Evolutionary conservation across 1,139 yeast species (phyloP), one percentile per base, ranked within the genome.

Genomic region (Torulaspora globosa): DNA sequence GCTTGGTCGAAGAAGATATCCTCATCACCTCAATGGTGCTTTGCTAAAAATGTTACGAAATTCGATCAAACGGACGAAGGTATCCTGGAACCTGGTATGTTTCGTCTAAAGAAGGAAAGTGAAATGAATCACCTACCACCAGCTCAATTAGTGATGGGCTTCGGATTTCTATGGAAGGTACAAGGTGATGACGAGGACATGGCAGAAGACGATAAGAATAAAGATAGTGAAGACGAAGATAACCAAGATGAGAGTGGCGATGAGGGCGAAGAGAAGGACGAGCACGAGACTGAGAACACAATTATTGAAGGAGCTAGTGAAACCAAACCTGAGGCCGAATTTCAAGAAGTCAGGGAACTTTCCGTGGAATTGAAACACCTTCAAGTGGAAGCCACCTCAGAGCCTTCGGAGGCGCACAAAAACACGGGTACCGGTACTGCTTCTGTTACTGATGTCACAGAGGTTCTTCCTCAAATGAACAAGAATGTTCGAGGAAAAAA

Each of bases 1-100:
- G 96, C 96, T 0, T 92, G 99, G 99, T 90, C 82, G 41, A 78
- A 82, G 39, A 90, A 89, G 62, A 74, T 84, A 36, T 78, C 85
- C 1, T 78, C 86, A 0, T 82, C 95, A 1, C 84, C 96, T 2
- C 89, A 96, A 95, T 84, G 80, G 74, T 78, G 86, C 18, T 74
- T 73, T 39, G 89, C 86, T 6, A 64, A 68, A 26, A 83, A 79
- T 44, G 72, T 89, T 5, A 78, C 87, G 1, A 86, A 88, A 58
- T 77, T 77, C 43, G 89, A 81, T 59, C 47, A 47, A 8, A 71
- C 74, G 49, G 87, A 82, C 55, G 74, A 77, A 2, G 82, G 80
- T 1, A 73, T 85, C 26, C 70, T 89, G 40, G 76, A 81, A 1
- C 71, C 84, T 6, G 95, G 94, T 7, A 68, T 73, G 40, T 77